These are phyloP conservation scores for Suaeda aralocaspica DNA, from an alignment of 148 eudicot species.

Conservation along the genomic window DNA sequence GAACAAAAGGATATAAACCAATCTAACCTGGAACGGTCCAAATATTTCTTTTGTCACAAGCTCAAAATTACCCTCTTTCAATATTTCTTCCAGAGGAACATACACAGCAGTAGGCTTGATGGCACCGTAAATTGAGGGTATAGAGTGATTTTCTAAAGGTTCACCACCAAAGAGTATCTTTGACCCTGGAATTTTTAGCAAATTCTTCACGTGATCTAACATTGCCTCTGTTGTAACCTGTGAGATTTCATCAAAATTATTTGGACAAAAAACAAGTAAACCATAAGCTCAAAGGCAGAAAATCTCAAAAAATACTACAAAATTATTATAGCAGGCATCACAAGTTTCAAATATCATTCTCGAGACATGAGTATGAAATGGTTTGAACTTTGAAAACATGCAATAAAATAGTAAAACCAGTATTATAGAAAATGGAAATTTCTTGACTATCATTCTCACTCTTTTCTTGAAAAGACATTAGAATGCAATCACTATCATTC, in stretches of 20 bases:
- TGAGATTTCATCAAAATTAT: slow-evolving; percentile 16
- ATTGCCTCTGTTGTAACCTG: slow-evolving; percentile 88
- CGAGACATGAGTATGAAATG: neutral
- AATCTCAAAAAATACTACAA: too few relatives aligned
- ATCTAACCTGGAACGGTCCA: slow-evolving; percentile 88
- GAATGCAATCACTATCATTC: neutral
- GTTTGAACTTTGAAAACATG: neutral
- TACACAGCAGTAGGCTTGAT: slow-evolving; percentile 89
- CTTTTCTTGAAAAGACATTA: neutral
- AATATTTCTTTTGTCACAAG: slow-evolving; percentile 85
- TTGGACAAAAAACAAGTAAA: neutral
- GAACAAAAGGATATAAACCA: neutral
- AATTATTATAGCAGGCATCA: neutral
- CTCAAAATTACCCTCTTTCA: slow-evolving; percentile 68
- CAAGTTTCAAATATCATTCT: neutral
- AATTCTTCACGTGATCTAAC: slow-evolving; percentile 64
- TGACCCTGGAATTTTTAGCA: slow-evolving; percentile 81
- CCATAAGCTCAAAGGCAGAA: neutral
- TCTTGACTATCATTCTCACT: neutral
- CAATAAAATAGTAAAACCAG: neutral
- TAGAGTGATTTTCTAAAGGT: slow-evolving; percentile 69
- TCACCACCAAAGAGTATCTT: slow-evolving; percentile 86
- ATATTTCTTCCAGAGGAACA: slow-evolving; percentile 82
- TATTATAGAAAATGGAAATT: neutral
- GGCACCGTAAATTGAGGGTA: slow-evolving; percentile 86